Conservation (phyloP, 2,329 filamentous ascomycete species). For the Ceratocystis alfenasii region DNA sequence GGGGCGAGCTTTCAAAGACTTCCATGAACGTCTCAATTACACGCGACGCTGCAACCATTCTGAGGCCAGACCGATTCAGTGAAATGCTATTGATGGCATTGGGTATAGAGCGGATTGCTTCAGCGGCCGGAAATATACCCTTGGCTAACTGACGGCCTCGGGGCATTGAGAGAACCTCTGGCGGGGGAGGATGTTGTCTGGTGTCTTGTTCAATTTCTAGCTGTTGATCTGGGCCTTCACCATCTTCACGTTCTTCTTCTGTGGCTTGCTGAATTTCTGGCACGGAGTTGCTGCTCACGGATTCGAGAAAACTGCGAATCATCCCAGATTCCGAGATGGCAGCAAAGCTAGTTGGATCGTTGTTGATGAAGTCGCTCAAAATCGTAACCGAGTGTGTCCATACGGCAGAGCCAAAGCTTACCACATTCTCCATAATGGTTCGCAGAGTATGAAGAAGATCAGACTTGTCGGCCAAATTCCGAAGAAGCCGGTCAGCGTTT, state of each 20-base stretch:
- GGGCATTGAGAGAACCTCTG: slow-evolving; percentile 37
- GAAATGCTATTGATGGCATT: slow-evolving; percentile 88
- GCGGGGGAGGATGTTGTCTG: slow-evolving; percentile 42
- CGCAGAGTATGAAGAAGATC: slow-evolving; percentile 68
- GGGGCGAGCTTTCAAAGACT: slow-evolving; percentile 86
- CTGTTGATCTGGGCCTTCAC: slow-evolving; percentile 29
- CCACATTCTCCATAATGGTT: slow-evolving; percentile 67
- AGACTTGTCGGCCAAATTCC: slow-evolving; percentile 89
- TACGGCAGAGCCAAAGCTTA: slow-evolving; percentile 76
- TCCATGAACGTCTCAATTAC: slow-evolving; percentile 83
- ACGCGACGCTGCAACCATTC: slow-evolving; percentile 69
- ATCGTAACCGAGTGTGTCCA: slow-evolving; percentile 93
- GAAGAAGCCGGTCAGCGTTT: slow-evolving; percentile 77
- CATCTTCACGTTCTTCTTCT: slow-evolving; percentile 24
- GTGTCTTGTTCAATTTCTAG: slow-evolving; percentile 22
- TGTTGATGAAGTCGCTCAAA: slow-evolving; percentile 92
- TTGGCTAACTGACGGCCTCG: slow-evolving; percentile 41
- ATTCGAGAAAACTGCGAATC: slow-evolving; percentile 72
- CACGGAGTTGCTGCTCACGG: slow-evolving; percentile 51
- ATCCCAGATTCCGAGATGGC: slow-evolving; percentile 90
- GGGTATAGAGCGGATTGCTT: slow-evolving; percentile 79
- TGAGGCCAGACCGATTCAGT: slow-evolving; percentile 75
- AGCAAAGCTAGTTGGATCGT: slow-evolving; percentile 93
- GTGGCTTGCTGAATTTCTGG: slow-evolving; percentile 26
- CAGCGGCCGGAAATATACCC: slow-evolving; percentile 74